Evolutionary conservation across 1,284 basidiomycete species (phyloP), one percentile per base, ranked within the genome.

Genomic region (Meira miltonrushii): DNA sequence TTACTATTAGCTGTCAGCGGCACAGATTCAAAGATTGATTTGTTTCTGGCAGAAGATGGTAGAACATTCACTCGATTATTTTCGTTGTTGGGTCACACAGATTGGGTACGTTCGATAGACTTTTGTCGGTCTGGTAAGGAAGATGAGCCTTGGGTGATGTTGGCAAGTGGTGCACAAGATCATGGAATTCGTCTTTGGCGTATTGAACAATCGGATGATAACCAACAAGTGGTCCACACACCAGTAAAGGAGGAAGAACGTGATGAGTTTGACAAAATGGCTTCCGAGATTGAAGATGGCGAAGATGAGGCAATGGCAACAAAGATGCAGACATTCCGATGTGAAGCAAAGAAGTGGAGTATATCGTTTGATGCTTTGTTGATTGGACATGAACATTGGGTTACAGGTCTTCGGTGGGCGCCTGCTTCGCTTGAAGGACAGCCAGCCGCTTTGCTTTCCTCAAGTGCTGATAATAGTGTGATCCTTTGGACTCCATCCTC

Each of bases 61-160:
- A 12, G 12, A 7, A 37, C 19, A 1, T 38, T 50, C 17, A 23
- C 57, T 8, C 60, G 61, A 47, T 63, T 66, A 28, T 61, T 69
- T 39, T 49, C 57, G 6, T 57, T 77, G 11, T 65, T 68, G 17
- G 75, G 75, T 1, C 75, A 77, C 62, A 70, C 73, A 43, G 75
- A 77, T 55, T 77, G 75, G 75, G 66, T 76, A 33, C 68, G 73
- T 15, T 73, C 74, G 11, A 47, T 77, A 7, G 75, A 76, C 50
- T 67, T 72, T 33, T 64, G 46, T 48, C 46, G 25, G 23, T 13
- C 25, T 60, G 54, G 59, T 54, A 19, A 64, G 64, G 49, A 48
- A 13, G 21, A 53, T 39, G 60, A 56, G 44, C 17, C 13, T 39
- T 7, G 33, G 54, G 15, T 74, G 21, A 63, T 71, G 61, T 63